A percentile compares a stretch with the other conserved stretches of the same genome.
phyloP scores from a whole-genome alignment of 2,329 filamentous ascomycete genomes.

The Albifimbria verrucaria region DNA sequence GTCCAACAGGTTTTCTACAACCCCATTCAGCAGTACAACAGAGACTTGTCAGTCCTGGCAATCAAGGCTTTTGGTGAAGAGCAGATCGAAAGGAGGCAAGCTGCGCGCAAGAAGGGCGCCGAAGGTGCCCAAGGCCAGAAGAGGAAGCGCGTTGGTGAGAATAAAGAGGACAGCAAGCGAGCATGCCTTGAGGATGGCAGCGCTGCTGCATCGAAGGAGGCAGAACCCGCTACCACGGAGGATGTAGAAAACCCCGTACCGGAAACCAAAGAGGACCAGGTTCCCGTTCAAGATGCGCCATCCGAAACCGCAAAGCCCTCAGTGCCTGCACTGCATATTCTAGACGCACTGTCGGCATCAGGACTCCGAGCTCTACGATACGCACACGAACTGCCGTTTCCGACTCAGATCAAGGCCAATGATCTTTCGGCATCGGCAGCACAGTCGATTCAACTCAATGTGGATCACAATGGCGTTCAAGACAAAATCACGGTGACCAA shows the following conservation, averaged over 20 bases:
- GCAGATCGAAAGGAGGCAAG: slow-evolving; percentile 40
- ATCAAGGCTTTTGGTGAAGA: slow-evolving; percentile 87
- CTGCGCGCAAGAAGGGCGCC: slow-evolving; percentile 24
- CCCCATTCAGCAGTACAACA: slow-evolving; percentile 97
- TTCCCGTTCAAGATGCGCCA: slow-evolving; percentile 12
- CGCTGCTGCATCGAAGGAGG: slow-evolving; percentile 2
- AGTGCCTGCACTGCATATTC: slow-evolving; percentile 66
- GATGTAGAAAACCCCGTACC: neutral
- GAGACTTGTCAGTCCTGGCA: slow-evolving; percentile 87
- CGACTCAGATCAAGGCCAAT: slow-evolving; percentile 81
- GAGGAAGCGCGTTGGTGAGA: slow-evolving; percentile 39
- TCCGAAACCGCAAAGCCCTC: slow-evolving; percentile 22
- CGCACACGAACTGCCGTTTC: slow-evolving; percentile 83
- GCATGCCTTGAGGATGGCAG: slow-evolving; percentile 6
- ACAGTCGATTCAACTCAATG: slow-evolving; percentile 78
- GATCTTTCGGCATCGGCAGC: slow-evolving; percentile 78
- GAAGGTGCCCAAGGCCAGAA: slow-evolving; percentile 41
- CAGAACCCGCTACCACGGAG: slow-evolving; percentile 5
- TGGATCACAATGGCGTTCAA: slow-evolving; percentile 74
- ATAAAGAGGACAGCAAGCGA: slow-evolving; percentile 24
- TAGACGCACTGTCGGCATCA: slow-evolving; percentile 92
- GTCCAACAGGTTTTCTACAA: slow-evolving; percentile 94
- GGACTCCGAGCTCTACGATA: slow-evolving; percentile 89
- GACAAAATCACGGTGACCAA: slow-evolving; percentile 69
- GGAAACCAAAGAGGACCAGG: slow-evolving; percentile 2